These are phyloP conservation scores for Aspergillus egyptiacus DNA, from an alignment of 495 filamentous ascomycete species.

Conservation along the genomic window DNA sequence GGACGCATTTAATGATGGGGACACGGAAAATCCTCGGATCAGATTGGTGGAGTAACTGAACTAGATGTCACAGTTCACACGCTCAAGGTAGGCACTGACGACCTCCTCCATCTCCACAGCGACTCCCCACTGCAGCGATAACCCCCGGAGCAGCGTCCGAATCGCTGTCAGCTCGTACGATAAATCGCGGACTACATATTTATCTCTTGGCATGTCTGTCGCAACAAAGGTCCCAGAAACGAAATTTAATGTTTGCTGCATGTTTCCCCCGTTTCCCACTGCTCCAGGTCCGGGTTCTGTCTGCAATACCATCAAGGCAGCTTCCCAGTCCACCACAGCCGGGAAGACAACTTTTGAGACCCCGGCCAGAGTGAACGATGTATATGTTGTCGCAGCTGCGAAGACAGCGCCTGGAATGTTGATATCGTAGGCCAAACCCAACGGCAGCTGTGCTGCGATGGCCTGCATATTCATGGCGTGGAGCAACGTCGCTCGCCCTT, in stretches of 20 bases:
- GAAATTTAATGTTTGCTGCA: neutral
- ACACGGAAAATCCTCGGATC: too few relatives aligned
- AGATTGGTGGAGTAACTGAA: too few relatives aligned
- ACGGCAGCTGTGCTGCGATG: neutral
- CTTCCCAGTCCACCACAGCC: neutral
- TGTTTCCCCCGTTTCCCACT: neutral
- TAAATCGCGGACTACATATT: conserved; percentile 4
- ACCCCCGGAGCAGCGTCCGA: neutral
- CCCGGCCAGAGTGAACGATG: neutral
- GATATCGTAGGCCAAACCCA: neutral
- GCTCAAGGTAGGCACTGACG: conserved; percentile 2
- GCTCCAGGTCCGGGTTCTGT: neutral
- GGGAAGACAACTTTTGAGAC: neutral
- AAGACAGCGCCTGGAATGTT: neutral
- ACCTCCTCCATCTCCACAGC: conserved; percentile 2
- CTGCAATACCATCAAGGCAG: neutral
- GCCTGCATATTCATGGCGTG: conserved; percentile 1
- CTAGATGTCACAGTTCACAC: conserved; percentile 1
- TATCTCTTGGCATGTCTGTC: neutral
- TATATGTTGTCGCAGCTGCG: conserved; percentile 3
- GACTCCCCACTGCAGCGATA: conserved; percentile 5
- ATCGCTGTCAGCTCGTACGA: conserved; percentile 2
- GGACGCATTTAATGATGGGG: too few relatives aligned
- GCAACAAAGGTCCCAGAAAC: neutral
- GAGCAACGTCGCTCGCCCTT: neutral